Evolutionary conservation across 169 alveolate species (phyloP).

Genomic region (Besnoitia besnoiti): DNA sequence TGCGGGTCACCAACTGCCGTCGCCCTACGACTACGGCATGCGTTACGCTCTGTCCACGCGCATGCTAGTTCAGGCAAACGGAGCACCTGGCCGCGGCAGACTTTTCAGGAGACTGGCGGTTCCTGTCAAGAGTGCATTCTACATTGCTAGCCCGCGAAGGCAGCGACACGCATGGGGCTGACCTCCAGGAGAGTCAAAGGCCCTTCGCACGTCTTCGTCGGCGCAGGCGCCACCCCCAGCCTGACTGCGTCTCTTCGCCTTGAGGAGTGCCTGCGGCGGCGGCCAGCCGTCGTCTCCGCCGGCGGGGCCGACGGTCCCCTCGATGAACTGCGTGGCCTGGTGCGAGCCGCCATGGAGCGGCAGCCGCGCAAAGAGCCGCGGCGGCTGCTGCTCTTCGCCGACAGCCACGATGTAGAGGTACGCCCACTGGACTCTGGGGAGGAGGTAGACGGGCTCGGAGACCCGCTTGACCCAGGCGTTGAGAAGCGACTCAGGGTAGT

Average conservation of each 20-base stretch:
- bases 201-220: not conserved
- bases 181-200: not conserved
- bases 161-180: too few species aligned
- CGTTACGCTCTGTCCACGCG: too few species aligned
- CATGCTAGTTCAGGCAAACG: too few species aligned
- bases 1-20: too few species aligned
- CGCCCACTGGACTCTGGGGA: constrained; percentile 58
- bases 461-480: constrained; percentile 54
- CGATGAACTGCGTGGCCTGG: constrained; percentile 6
- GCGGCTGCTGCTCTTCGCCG: constrained; percentile 56
- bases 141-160: too few species aligned
- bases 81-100: too few species aligned
- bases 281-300: constrained; percentile 49
- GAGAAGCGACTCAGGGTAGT: constrained; percentile 29
- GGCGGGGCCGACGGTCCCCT: not conserved
- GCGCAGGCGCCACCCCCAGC: not conserved
- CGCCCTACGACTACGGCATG: too few species aligned
- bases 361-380: constrained; percentile 49
- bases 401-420: constrained; percentile 50
- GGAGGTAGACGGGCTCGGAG: constrained; percentile 61
- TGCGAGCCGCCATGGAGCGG: constrained; percentile 44
- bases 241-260: not conserved
- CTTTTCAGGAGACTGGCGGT: too few species aligned
- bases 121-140: too few species aligned
- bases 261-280: constrained; percentile 39